Base-by-base conservation (phyloP, 1,284 basidiomycete species). In the Agroathelia rolfsii region DNA sequence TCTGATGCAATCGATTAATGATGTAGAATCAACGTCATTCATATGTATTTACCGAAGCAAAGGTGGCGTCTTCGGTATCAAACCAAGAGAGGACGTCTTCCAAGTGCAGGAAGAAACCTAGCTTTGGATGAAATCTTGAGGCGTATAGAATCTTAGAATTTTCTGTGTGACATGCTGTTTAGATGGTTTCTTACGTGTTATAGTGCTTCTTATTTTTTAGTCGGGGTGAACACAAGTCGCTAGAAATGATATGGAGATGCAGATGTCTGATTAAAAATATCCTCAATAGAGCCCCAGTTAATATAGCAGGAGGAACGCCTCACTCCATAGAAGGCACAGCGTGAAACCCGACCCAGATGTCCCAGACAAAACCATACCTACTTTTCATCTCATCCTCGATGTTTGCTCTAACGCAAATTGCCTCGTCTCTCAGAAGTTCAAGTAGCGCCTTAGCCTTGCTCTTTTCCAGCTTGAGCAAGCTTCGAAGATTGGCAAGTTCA, bases 191-290 rank as follows among this genome's bases (percentile, higher is more conserved):
- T n/a, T n/a, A n/a, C 2, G 88, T 89, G 52, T 94, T 90, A 61
- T 90, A 90, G 48, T 97, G 92, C 48, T 86, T 92, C 66, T 95
- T 96, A 41, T 71, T 73, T 57, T 94, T 97, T 58, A 97, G 59
- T 22, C 62, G 58, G 2, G 72, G 64, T 0, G 83, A 81, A 31
- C 74, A 67, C 12, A 95, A 58, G 51, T 98, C 93, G 13, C 70
- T 66, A 1, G 90, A 94, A 17, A 96, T 63, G 39, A 96, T 74
- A 51, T 96, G 92, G 5, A 92, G 56, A 49, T 94, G 90, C 1
- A 92, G 41, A 50, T 93, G 88, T 41, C 88, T 92, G 40, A n/a
- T n/a, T n/a, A 10, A 31, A 32, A 27, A 14, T 31, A 35, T n/a
- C 26, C 28, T n/a, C n/a, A n/a, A n/a, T n/a, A n/a, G n/a, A n/a